Evolutionary conservation across 139 green algal species (phyloP), one percentile per base, ranked within the genome.

Genomic region (Chlamydomonas schloesseri): DNA sequence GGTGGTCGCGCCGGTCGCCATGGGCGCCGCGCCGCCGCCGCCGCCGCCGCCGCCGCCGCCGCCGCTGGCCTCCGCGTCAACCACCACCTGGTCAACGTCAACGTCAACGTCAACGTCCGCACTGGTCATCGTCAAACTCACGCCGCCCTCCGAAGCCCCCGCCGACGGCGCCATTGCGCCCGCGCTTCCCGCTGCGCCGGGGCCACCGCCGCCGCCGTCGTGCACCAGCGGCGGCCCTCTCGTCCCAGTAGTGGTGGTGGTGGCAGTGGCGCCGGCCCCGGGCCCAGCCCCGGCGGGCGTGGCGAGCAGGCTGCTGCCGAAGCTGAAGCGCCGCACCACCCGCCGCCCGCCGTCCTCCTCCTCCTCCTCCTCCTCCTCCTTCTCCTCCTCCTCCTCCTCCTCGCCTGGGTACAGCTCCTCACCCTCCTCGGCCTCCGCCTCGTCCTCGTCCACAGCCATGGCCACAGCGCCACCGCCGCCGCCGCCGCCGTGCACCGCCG

Each of bases 321-420:
- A 83, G 46, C 77, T 83, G 77, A 83, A 73, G 28, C 77, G 37
- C 33, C 77, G 77, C 37, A 68, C 58, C 18, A 73, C 77, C 0
- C 37, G 57, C 1, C 34, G 34, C 18, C 23, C 20, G 46, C 8
- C 14, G 17, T 37, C 77, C 4, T 83, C 77, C 33, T 71, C 34
- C 14, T 82, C 75, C 1, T 72, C 60, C 24, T n/a, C 74, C 20
- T 70, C 55, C 28, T 71, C 75, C 26, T 37, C 57, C 21, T 62
- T 33, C 9, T 58, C 55, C 58, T 9, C 33, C 1, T 82, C 75
- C 14, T 37, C 57, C 42, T 71, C 46, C 28, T n/a, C 33, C 34
- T 68, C 50, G 15, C 31, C 55, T 55, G 46, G 28, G 8, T 20
- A 4, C 28, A 3, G 15, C 11, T 80, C 74, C 55, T 81, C 55